A percentile compares a stretch with the other conserved stretches of the same genome.
phyloP scores from a whole-genome alignment of 2,329 filamentous ascomycete genomes.

The Paecilomyces formosus region DNA sequence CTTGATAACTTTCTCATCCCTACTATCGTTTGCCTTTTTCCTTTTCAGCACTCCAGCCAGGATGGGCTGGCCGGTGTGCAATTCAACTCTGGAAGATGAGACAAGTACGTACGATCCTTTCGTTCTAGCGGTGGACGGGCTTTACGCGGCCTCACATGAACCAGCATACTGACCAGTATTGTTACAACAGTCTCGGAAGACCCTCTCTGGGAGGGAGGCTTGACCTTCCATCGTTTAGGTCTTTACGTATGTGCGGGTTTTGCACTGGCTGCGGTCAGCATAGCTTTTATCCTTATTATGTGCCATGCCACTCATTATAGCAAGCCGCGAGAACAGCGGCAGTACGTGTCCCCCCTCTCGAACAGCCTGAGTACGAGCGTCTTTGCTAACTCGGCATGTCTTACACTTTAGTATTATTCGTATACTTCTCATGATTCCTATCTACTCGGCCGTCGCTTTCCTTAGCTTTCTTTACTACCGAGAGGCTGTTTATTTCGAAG shows the following conservation, averaged over 20 bases:
- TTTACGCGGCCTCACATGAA: neutral
- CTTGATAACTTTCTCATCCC: neutral
- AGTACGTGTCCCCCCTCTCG: constrained; percentile 34
- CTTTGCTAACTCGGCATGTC: neutral
- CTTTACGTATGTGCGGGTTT: constrained; percentile 49
- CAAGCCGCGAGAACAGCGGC: constrained; percentile 52
- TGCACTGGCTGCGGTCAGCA: constrained; percentile 41
- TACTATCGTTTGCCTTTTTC: neutral
- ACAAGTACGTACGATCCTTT: constrained; percentile 26
- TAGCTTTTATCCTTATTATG: constrained; percentile 49
- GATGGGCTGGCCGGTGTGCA: constrained; percentile 43
- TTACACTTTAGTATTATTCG: constrained; percentile 61
- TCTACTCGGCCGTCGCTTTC: constrained; percentile 69
- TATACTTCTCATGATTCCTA: constrained; percentile 79
- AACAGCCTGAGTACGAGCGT: constrained; percentile 4
- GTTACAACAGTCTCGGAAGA: constrained; percentile 35
- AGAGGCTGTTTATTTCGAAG: constrained; percentile 72
- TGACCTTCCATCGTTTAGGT: constrained; percentile 52
- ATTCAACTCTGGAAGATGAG: constrained; percentile 42
- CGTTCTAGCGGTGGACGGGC: neutral
- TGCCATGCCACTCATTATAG: constrained; percentile 54
- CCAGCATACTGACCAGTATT: neutral
- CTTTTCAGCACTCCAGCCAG: neutral
- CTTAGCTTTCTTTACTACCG: constrained; percentile 67
- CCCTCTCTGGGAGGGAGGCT: constrained; percentile 43